Base-by-base conservation (phyloP, 1,284 basidiomycete genomes). In the Ustilago trichophora region DNA sequence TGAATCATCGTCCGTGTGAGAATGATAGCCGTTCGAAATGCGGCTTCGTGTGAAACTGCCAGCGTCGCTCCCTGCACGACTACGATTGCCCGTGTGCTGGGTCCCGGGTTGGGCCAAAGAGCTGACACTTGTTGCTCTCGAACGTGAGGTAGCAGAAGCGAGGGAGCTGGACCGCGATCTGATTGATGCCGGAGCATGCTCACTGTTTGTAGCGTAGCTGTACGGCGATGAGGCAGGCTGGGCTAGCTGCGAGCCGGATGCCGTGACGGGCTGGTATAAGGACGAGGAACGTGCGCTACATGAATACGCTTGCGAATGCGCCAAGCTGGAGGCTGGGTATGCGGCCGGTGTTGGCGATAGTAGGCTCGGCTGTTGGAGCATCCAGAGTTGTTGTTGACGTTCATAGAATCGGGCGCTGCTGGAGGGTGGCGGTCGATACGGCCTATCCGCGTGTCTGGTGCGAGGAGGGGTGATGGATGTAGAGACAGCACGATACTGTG, bases 41-140 rank as follows among this genome's bases (percentile, higher is more conserved):
- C 64, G 34, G 22, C 57, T 67, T 32, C 68, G 56, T 5, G 68
- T 62, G 34, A 71, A 71, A 52, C 68, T 71, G 16, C 60, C 37
- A n/a, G 57, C 53, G 31, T 60, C 51, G 24, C 60, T 64, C n/a
- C 54, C 60, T 22, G 60, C 52, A 3, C 60, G 53, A 24, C 49
- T 45, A 22, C 60, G 60, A 32, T n/a, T n/a, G n/a, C 22, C 24
- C 10, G 21, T 27, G 13, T n/a, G 6, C 5, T 18, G 16, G 9
- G 36, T 29, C 5, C 51, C 47, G 12, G 55, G 51, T 15, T 46
- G 38, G 9, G 44, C 51, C 21, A 51, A 34, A 3, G 56, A 52
- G 41, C 52, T 56, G 15, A 60, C 49, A 24, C 64, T 67, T 1
- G 36, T 6, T 1, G 57, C 41, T 25, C 64, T 29, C 9, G 38